These are phyloP conservation scores for Aspergillus sparsus DNA, from an alignment of 495 filamentous ascomycete genomes.

Conservation along the genomic window DNA sequence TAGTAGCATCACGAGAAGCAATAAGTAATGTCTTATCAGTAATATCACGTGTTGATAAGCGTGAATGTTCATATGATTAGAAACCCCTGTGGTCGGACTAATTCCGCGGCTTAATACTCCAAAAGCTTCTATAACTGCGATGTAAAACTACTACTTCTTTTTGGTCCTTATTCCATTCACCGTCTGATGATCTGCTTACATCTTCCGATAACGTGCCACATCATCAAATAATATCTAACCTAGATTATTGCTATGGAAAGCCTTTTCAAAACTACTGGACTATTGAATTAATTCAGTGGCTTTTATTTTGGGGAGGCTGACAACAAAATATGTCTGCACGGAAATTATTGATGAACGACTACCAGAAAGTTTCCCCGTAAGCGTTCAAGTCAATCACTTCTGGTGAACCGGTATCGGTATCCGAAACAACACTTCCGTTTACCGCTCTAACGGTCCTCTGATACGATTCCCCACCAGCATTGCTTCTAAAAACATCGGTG, in stretches of 20 bases:
- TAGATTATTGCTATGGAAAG: no score
- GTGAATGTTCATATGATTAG: neutral
- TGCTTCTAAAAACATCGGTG: constrained; percentile 28
- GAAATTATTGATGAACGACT: no score
- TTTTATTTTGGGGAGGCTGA: no score
- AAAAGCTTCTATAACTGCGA: neutral
- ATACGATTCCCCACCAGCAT: constrained; percentile 42
- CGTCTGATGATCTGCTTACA: no score
- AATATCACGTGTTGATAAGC: constrained; percentile 35
- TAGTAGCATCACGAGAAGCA: neutral
- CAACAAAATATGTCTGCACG: no score
- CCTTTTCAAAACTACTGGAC: no score
- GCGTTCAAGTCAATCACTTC: neutral
- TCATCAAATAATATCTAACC: no score
- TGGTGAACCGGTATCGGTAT: constrained; percentile 21
- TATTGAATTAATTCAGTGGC: no score
- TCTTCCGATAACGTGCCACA: no score
- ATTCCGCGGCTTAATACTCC: neutral
- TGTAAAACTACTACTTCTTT: no score
- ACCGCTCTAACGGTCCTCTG: constrained; percentile 51
- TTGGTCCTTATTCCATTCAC: no score
- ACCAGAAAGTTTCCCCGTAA: neutral
- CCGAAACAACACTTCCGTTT: constrained; percentile 49
- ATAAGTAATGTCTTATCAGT: constrained; percentile 23
- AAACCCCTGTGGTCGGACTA: neutral